Percentiles rank a stretch among this genome's conserved stretches.
Evolutionary conservation across 306 rosid genomes (phyloP).

Genomic region (Rosa rugosa): DNA sequence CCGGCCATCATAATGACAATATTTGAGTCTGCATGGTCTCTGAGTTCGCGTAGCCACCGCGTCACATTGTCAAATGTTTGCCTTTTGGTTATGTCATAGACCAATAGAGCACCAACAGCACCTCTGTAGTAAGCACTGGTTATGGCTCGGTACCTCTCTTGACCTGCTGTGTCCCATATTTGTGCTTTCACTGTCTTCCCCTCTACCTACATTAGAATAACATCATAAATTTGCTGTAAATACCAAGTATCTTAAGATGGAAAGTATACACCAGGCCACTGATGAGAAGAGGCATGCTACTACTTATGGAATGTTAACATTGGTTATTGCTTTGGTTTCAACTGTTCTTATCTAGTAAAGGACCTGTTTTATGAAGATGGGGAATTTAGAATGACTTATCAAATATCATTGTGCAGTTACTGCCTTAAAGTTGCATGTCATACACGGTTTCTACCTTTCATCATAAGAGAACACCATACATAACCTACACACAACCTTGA

Average conservation of each 20-base stretch:
- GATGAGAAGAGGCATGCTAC: background rate
- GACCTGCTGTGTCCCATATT: conserved; percentile 94
- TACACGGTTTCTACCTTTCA: background rate
- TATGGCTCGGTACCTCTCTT: conserved; percentile 81
- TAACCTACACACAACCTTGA: background rate
- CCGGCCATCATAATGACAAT: conserved; percentile 77
- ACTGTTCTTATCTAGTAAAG: background rate
- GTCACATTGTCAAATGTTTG: conserved; percentile 72
- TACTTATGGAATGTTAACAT: background rate
- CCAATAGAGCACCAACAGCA: conserved; percentile 74
- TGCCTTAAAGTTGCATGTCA: background rate
- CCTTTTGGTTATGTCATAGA: conserved; percentile 77
- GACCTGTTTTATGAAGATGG: background rate
- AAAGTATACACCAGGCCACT: background rate
- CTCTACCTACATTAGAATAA: conserved; percentile 51
- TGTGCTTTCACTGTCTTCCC: conserved; percentile 87
- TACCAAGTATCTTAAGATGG: background rate
- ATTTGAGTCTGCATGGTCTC: conserved; percentile 78
- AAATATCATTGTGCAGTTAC: background rate
- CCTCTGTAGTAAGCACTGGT: conserved; percentile 89
- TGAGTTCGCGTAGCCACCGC: conserved; percentile 78
- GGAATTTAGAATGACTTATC: background rate
- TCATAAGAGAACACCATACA: background rate
- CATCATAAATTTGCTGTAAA: background rate
- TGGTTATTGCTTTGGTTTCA: background rate